Conservation (phyloP, 768 basidiomycete genomes). For the Arthromyces matolae region DNA sequence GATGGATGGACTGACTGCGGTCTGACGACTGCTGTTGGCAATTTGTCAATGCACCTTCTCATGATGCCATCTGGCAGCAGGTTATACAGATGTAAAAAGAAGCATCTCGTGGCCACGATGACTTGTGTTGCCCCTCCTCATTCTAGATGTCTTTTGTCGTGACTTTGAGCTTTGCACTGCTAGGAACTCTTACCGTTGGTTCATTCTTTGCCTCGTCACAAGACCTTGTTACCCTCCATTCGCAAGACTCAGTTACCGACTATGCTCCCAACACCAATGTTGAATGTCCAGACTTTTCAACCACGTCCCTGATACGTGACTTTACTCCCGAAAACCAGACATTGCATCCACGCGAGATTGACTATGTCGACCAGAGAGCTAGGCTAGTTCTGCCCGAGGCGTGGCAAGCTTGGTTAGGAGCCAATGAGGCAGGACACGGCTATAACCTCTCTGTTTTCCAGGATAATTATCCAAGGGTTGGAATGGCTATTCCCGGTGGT, state of each 20-base stretch:
- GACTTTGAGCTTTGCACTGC: not conserved
- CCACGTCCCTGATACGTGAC: slow-evolving; percentile 44
- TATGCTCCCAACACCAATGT: slow-evolving; percentile 51
- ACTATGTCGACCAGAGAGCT: slow-evolving; percentile 44
- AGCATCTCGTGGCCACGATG: not conserved
- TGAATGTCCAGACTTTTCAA: slow-evolving; percentile 49
- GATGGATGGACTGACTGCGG: no score
- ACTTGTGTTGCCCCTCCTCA: not conserved
- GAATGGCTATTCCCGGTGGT: slow-evolving; percentile 67
- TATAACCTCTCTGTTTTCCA: slow-evolving; percentile 46
- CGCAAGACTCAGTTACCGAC: slow-evolving; percentile 34
- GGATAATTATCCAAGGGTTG: slow-evolving; percentile 46
- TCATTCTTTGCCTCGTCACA: slow-evolving; percentile 12
- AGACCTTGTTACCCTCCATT: slow-evolving; percentile 15
- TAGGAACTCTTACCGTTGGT: slow-evolving; percentile 8
- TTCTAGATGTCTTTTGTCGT: slow-evolving; percentile 1
- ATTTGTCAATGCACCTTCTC: no score
- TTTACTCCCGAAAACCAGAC: slow-evolving; percentile 49
- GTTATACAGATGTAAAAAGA: slow-evolving; percentile 4
- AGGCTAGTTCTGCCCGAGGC: slow-evolving; percentile 39
- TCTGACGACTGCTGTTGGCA: no score
- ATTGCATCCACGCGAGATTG: slow-evolving; percentile 44
- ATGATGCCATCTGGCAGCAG: no score
- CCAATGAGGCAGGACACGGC: slow-evolving; percentile 47
- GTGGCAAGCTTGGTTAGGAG: slow-evolving; percentile 60